Evolutionary conservation across 139 green algal genomes (phyloP), one percentile per base, ranked within the genome.

Genomic region (Microglena sp.): DNA sequence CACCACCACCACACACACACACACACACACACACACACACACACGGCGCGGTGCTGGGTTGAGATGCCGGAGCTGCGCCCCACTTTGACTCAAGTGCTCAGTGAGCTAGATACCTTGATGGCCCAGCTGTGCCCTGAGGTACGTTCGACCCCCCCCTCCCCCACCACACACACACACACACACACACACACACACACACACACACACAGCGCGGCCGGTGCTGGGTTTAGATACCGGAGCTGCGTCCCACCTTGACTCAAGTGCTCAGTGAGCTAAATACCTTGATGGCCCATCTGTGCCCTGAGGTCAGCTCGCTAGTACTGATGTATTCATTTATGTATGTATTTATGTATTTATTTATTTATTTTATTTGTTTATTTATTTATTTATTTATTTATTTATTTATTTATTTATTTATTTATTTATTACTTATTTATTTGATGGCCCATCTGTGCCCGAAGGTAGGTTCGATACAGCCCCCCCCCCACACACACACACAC

Each of bases 161-260:
- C n/a, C n/a, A n/a, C n/a, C n/a, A n/a, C n/a, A n/a, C n/a, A n/a
- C n/a, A n/a, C n/a, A n/a, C n/a, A n/a, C n/a, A n/a, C n/a, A n/a
- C n/a, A n/a, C n/a, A n/a, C n/a, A n/a, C n/a, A n/a, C n/a, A 43
- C 24, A 35, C 5, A 43, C 7, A 6, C 18, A 43, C 5, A 15
- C 5, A 62, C 8, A 36, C 5, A n/a, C 5, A 43, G 7, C 5
- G 5, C 28, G 7, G 24, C n/a, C 26, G 5, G 55, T 11, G 5
- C 7, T 22, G 11, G 26, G 24, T 40, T 22, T 27, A 35, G 27
- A 5, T 35, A 6, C 27, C 7, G 6, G 22, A 33, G 18, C 22
- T 7, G 22, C 27, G 74, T 4, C 74, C 74, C 29, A 66, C 60
- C 1, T 35, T 81, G 44, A 30, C 54, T 55, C 33, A 56, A 26